Base-by-base conservation (phyloP, 352 stramenopile genomes). In the Pythium angustatum region DNA sequence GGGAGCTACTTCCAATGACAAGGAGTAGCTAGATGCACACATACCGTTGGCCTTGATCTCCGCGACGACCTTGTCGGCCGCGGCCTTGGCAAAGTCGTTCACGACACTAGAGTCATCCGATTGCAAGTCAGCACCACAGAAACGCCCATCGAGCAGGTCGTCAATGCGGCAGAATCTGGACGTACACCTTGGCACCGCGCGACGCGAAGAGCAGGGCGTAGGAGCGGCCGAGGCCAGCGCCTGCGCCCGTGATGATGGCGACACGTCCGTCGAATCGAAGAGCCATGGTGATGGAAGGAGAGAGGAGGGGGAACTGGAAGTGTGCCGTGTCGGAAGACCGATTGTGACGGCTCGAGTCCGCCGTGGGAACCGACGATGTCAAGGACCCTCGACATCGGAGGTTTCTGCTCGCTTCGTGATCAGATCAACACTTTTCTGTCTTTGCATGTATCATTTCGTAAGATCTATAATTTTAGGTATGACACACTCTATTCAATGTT, bases 151-250 rank as follows among this genome's bases (percentile, higher is more conserved):
- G n/a, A n/a, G n/a, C n/a, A n/a, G n/a, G n/a, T n/a, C n/a, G n/a
- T n/a, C n/a, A n/a, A n/a, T n/a, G n/a, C n/a, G n/a, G n/a, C n/a
- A n/a, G n/a, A n/a, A n/a, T n/a, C n/a, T n/a, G n/a, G 12, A 90
- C 82, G 73, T 68, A 90, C 83, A 95, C 81, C 77, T 95, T 95
- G 53, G 86, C 87, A 38, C 87, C 85, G 33, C 82, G 83, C 62
- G 81, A 73, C 14, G 72, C 87, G 44, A 95, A 86, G 50, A 91
- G 74, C 34, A 90, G 53, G 33, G 85, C 87, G 67, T 92, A 94
- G 43, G 77, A 77, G 67, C 85, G 85, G 45, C 87, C 87, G 34
- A 95, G 80, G 44, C 87, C 87, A 12, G 73, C 72, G 27, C 84
- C 87, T 11, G 87, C 81, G 41, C 87, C 87, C 15, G 87, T 95